Base-by-base conservation (phyloP, 495 filamentous ascomycete species). In the Daldinia childiae region DNA sequence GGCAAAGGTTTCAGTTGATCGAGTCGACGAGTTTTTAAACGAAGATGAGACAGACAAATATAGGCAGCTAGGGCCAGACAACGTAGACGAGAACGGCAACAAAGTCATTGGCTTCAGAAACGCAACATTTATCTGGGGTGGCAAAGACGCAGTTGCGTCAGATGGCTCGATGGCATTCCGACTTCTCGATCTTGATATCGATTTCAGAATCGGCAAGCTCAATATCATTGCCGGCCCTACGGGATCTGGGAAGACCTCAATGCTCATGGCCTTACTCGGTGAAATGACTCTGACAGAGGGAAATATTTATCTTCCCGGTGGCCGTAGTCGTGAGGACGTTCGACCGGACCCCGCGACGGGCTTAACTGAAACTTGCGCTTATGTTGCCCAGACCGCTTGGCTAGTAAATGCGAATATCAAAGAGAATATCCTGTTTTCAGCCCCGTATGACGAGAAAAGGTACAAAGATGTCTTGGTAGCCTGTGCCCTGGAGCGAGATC, bases 31-130 rank as follows among this genome's bases (percentile, higher is more conserved):
- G 69, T 99, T 97, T 77, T 79, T 99, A 58, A 90, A 88, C 60
- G 96, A 99, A 76, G 92, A 97, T 26, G 96, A 99, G 80, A 98
- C 95, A 0, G 93, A 95, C 64, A 99, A 99, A 78, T 98, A 97
- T 73, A 84, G 85, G n/a, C 96, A 98, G 74, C 85, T 99, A 3
- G 85, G 87, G 15, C 80, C 87, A 21, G 85, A 87, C 57, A 88
- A 90, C 57, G 69, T 85, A 26, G 87, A 90, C 66, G 83, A 90
- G 48, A 81, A 85, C 34, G 87, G 84, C 39, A 84, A 87, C 24
- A 83, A 89, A 43, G 79, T 90, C 56, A 94, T 99, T 77, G 96
- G 93, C 8, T 92, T 99, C 78, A 86, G 91, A 30, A 82, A 92
- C 21, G 94, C 91, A 30, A 92, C 92, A 5, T 91, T 98, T 66